Conservation (phyloP, 352 stramenopile species). For the Globisporangium alternatum region DNA sequence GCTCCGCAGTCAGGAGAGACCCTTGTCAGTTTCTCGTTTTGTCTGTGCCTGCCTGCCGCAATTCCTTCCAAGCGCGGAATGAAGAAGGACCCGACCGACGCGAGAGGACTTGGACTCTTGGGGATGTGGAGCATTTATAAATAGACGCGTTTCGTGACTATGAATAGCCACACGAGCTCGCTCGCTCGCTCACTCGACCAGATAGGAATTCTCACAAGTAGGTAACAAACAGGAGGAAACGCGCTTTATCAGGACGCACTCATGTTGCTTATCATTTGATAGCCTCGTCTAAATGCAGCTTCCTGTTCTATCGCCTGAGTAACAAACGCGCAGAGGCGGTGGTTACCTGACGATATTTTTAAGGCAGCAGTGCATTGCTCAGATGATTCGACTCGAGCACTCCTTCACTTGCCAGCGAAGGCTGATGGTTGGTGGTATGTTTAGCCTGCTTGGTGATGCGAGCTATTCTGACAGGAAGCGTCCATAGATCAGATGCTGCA, state of each 20-base stretch:
- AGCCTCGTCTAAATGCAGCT: background rate
- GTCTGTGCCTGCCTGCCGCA: background rate
- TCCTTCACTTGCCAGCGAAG: background rate
- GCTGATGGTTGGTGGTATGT: background rate
- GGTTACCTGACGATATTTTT: background rate
- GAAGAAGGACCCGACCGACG: constrained; percentile 9
- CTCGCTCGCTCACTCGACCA: background rate
- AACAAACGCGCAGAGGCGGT: background rate
- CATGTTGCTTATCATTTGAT: background rate
- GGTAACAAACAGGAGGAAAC: background rate
- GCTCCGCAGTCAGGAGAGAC: background rate
- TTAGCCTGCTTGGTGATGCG: background rate
- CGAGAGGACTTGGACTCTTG: background rate
- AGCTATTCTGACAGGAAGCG: background rate
- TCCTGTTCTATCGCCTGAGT: background rate
- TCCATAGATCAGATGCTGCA: background rate
- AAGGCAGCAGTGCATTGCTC: background rate
- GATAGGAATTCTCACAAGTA: background rate
- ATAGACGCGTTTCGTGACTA: background rate
- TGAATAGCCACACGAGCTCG: background rate
- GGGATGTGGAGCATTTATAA: background rate
- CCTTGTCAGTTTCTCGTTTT: constrained; percentile 11
- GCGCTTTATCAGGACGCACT: background rate
- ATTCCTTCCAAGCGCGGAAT: constrained; percentile 9
- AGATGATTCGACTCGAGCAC: background rate